Evolutionary conservation across 768 basidiomycete species (phyloP), one percentile per base, ranked within the genome.

Genomic region (Sutorius australiensis): DNA sequence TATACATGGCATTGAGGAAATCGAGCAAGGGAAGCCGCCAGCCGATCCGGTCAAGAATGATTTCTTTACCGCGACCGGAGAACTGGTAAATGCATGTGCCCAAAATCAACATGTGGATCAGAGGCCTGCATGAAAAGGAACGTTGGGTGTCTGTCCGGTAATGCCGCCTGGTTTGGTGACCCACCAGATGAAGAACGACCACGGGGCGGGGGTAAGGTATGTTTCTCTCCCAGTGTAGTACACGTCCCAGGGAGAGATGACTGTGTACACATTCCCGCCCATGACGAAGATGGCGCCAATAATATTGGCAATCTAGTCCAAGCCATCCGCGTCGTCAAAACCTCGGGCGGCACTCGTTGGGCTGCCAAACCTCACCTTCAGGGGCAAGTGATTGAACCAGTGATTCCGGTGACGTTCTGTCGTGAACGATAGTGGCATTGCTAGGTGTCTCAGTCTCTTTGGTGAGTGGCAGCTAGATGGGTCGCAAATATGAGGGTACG

Each of bases 11-110:
- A 67, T 84, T 87, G 62, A 87, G 74, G 51, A 87, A 67, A 33
- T 73, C 81, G 54, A 89, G 74, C 28, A 87, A 72, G 13, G 82
- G 79, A 59, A 89, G 78, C 16, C 81, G 71, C 82, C 84, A 89
- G n/a, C 75, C 73, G 53, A 89, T 78, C 39, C 79, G 80, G 48
- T 86, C 82, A 46, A 87, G 71, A 53, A 86, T 76, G 65, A 81
- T 68, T 40, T 73, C 71, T 64, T 82, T 82, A 17, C 83, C 84
- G 28, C 69, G 67, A 37, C 72, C 71, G 54, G 77, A 77, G 69
- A 82, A 82, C 54, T 81, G 80, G 67, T 80, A 83, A 68, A 86
- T 71, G 56, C 86, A 76, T 42, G 78, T 81, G 24, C 86, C 84
- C 46, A 89, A 68, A 21, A 87, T 76, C 36, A 88, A 75, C 50